phyloP scores from a whole-genome alignment of 2,329 filamentous ascomycete genomes.

The Aureobasidium sp. region DNA sequence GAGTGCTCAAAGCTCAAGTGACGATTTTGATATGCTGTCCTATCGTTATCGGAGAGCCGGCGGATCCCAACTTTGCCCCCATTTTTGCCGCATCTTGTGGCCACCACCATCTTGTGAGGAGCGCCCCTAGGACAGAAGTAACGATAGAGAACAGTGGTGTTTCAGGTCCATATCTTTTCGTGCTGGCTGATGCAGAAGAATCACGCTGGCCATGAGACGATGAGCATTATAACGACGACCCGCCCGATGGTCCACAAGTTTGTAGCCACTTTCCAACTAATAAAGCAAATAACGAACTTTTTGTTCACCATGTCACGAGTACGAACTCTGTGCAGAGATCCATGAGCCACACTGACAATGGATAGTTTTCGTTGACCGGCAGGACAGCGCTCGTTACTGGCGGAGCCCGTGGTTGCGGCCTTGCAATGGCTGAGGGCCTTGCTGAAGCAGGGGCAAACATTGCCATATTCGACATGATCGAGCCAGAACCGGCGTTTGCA shows the following conservation, averaged over 20 bases:
- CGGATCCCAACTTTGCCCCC: not conserved
- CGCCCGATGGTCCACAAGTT: too few species aligned
- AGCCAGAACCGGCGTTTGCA: constrained; percentile 26
- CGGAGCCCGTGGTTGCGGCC: constrained; percentile 60
- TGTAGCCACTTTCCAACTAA: too few species aligned
- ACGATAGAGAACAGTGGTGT: too few species aligned
- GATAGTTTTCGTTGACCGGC: constrained; percentile 55
- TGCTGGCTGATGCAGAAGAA: too few species aligned
- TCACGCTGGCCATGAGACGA: too few species aligned
- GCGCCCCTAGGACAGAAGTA: too few species aligned
- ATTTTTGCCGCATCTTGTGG: not conserved
- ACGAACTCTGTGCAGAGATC: not conserved
- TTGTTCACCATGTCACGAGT: not conserved
- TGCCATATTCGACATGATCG: constrained; percentile 53
- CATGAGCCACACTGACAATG: not conserved
- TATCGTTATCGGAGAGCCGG: not conserved
- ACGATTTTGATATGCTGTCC: not conserved
- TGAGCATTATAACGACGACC: too few species aligned
- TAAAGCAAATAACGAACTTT: not conserved
- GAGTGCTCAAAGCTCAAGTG: too few species aligned
- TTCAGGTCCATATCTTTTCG: too few species aligned
- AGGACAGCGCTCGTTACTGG: constrained; percentile 63
- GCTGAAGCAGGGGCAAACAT: constrained; percentile 61
- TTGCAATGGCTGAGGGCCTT: constrained; percentile 53
- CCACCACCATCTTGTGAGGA: too few species aligned